Base-by-base conservation (phyloP, 306 rosid genomes). In the Cucurbita moschata region DNA sequence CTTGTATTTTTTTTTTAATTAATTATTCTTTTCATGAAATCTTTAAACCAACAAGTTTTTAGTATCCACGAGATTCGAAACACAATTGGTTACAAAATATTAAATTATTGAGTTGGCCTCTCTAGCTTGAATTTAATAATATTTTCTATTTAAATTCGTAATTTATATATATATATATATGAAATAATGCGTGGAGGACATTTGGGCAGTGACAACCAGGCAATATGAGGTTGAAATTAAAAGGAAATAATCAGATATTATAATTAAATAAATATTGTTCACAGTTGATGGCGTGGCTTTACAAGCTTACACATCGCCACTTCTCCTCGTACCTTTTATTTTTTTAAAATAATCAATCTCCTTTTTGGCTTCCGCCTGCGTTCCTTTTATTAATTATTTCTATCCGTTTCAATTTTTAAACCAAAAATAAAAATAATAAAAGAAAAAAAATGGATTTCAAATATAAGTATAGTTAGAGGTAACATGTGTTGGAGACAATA, bases 261-360 rank as follows among this genome's bases (percentile, higher is more conserved):
- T 4, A 47, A 46, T 46, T 10, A 46, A 3, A 35, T 61, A 21
- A 37, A 61, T 61, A 0, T 10, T 61, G 10, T 8, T 61, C 11
- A 7, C 23, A 13, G 26, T n/a, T 16, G 71, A 64, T 64, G 71
- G 67, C 77, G 82, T 77, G 72, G 73, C 70, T 23, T 44, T 50
- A 39, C 68, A 54, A 79, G 92, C 90, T 90, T 81, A 87, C 92
- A 91, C 76, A 76, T 83, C 91, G 88, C 92, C 88, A 83, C 96
- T 65, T 65, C 89, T 82, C 86, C 78, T 77, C 78, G 83, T 85
- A 83, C 89, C 55, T 72, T 64, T 75, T 39, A 35, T 21, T 62
- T 74, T 26, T 1, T 1, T 61, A 40, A 26, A n/a, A 76, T 14
- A 40, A 49, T 73, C 61, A 64, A 5, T 62, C 49, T 38, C 23